Evolutionary conservation across 371 early-diverging fungal species (phyloP).

Genomic region (Rhizopus stolonifer): DNA sequence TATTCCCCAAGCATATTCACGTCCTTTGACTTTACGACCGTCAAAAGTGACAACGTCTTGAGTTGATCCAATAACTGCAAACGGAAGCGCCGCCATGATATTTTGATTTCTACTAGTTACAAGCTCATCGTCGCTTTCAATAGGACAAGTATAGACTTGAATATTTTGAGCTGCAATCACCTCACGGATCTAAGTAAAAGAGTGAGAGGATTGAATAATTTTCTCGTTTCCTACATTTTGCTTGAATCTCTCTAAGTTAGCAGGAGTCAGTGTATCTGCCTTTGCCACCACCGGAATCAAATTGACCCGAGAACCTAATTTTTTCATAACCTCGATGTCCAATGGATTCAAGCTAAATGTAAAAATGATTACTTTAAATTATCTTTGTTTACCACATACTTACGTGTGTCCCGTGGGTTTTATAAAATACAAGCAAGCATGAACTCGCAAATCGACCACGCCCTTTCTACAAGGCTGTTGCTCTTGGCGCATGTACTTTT

Average conservation of each 20-base stretch:
- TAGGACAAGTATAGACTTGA: conserved; percentile 71
- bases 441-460: conserved; percentile 87
- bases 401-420: conserved; percentile 84
- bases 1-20: conserved; percentile 94
- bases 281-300: conserved; percentile 93
- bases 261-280: conserved; percentile 89
- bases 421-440: conserved; percentile 86
- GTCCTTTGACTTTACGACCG: conserved; percentile 80
- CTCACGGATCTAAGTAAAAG: conserved; percentile 62
- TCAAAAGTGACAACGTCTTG: conserved; percentile 76
- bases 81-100: conserved; percentile 89
- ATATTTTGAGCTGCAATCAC: conserved; percentile 77
- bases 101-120: conserved; percentile 76
- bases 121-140: conserved; percentile 87
- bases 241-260: conserved; percentile 80
- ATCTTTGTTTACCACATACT: too few species aligned
- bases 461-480: conserved; percentile 74
- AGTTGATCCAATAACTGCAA: conserved; percentile 93
- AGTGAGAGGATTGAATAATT: neutral
- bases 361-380: too few species aligned
- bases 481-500: conserved; percentile 86
- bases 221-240: conserved; percentile 51
- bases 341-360: conserved; percentile 75
- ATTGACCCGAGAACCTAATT: conserved; percentile 81
- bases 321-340: conserved; percentile 88